Percentiles rank a stretch among this genome's conserved stretches.
Conservation (phyloP, 179 eudicot genomes). For the Gypsophila paniculata region DNA sequence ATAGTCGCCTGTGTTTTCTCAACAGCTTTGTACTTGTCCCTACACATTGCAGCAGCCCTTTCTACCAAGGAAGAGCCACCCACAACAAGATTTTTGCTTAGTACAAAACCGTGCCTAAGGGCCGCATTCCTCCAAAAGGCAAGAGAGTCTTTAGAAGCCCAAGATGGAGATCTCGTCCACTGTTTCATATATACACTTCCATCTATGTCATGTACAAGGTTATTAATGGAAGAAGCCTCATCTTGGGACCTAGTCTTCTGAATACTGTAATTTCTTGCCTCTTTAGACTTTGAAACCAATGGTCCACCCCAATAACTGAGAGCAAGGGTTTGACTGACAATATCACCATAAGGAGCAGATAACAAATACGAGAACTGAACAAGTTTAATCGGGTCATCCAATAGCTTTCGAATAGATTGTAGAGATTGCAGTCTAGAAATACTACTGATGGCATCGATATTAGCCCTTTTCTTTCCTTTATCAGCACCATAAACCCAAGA, state of each 20-base stretch:
- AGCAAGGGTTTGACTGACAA: conserved; percentile 81
- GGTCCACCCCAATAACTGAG: conserved; percentile 94
- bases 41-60: conserved; percentile 57
- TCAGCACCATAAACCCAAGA: conserved; percentile 58
- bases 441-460: conserved; percentile 44
- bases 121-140: conserved; percentile 64
- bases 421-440: conserved; percentile 84
- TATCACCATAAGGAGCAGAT: conserved; percentile 62
- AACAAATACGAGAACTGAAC: conserved; percentile 64
- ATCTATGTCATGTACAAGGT: conserved; percentile 65
- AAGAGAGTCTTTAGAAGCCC: conserved; percentile 63
- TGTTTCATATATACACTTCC: conserved; percentile 74
- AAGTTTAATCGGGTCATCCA: conserved; percentile 78
- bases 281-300: conserved; percentile 33
- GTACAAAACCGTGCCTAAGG: conserved; percentile 48
- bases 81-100: conserved; percentile 71
- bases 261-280: conserved; percentile 23
- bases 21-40: conserved; percentile 52
- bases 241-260: conserved; percentile 27
- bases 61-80: conserved; percentile 63
- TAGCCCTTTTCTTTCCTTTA: conserved; percentile 63
- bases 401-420: conserved; percentile 54
- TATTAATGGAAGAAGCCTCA: conserved; percentile 38
- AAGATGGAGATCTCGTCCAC: conserved; percentile 80
- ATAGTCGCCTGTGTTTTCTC: conserved; percentile 88